phyloP scores from a whole-genome alignment of 345 rosid species.

The Moringa oleifera region DNA sequence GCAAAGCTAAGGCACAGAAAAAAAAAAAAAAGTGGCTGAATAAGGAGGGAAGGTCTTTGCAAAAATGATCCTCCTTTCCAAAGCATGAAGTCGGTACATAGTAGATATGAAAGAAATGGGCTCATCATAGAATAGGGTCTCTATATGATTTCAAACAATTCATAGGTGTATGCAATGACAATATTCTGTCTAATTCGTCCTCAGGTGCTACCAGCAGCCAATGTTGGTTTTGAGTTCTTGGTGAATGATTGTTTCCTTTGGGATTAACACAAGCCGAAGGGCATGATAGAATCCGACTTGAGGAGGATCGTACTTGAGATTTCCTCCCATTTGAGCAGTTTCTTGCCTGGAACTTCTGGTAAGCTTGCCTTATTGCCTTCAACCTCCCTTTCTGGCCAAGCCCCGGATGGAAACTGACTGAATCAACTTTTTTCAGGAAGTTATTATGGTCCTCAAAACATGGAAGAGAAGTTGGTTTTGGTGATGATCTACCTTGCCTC shows the following conservation, averaged over 20 bases:
- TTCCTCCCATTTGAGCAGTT: slow-evolving; percentile 17
- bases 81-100: slow-evolving; percentile 1
- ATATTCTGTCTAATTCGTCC: slow-evolving; percentile 36
- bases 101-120: slow-evolving; percentile 4
- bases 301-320: slow-evolving; percentile 45
- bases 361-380: slow-evolving; percentile 31
- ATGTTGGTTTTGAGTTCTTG: slow-evolving; percentile 12
- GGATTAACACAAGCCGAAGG: slow-evolving; percentile 11
- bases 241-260: slow-evolving; percentile 15
- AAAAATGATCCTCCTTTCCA: slow-evolving; percentile 17
- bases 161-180: slow-evolving; percentile 47
- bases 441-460: slow-evolving; percentile 14
- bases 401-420: slow-evolving; percentile 35
- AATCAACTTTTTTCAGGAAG: slow-evolving; percentile 12
- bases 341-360: slow-evolving; percentile 23
- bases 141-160: slow-evolving; percentile 21
- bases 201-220: slow-evolving; percentile 39
- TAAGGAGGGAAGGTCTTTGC: no score
- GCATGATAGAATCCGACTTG: slow-evolving; percentile 28
- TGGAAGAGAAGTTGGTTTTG: slow-evolving; percentile 20
- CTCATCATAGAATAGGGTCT: slow-evolving; percentile 18
- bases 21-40: no score
- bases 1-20: no score
- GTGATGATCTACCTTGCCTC: slow-evolving; percentile 36
- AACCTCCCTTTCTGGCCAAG: slow-evolving; percentile 26